Evolutionary conservation across 371 early-diverging fungal genomes (phyloP), one percentile per base, ranked within the genome.

Genomic region (Umbelopsis sp.): DNA sequence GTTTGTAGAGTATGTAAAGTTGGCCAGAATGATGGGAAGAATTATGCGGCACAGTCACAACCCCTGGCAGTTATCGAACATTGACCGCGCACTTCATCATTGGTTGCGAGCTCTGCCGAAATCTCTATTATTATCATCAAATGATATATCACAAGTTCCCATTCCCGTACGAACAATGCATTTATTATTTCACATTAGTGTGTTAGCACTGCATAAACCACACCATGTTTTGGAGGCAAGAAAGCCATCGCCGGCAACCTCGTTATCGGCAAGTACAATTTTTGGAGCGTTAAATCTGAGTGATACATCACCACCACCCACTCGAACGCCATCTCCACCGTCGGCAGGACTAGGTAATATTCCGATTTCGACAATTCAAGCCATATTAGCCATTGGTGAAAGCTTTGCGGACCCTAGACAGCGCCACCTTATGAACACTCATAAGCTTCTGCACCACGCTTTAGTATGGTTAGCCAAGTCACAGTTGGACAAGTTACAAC

Each of bases 41-140:
- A 57, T 57, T 35, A 57, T 57, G 35, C 57, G 57, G 10, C 57
- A 57, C 57, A 35, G 57, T 29, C 57, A 57, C 14, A 57, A 57
- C 29, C n/a, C 57, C 6, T 57, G 57, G 57, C 57, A 57, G n/a
- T 32, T 57, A 18, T 35, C 29, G 18, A 57, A 57, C n/a, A 18
- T 57, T 29, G 57, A 57, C n/a, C 29, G 57, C 22, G 57, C 57
- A 29, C 57, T 57, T 24, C 57, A 57, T 35, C 57, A 57, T 29
- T 57, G 57, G 57, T 35, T 18, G 9, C 22, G n/a, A 35, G 35
- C 57, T 35, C 32, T 57, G 29, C 57, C 57, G 3, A 37, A 35
- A 14, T 35, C 25, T 35, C 35, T 57, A 16, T 5, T 35, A 29
- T 18, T 57, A 35, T 29, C 41, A 41, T 41, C 57, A 12, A 25